Evolutionary conservation across 345 rosid species (phyloP).

Genomic region (Ailanthus altissimus): DNA sequence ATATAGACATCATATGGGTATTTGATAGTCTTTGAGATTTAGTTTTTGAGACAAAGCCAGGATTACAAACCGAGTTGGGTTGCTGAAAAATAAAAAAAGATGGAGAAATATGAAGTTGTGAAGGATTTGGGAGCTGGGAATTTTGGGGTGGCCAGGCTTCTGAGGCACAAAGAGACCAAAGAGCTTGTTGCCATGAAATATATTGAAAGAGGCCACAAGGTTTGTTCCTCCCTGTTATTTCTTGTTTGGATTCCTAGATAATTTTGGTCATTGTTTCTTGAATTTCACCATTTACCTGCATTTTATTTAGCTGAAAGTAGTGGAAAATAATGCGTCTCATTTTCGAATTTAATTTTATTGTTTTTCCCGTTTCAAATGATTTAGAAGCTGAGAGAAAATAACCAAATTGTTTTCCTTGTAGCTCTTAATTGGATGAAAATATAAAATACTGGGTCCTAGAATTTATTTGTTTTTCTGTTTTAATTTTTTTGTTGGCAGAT

Average conservation of each 20-base stretch:
- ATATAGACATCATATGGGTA: not conserved
- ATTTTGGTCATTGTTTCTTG: not conserved
- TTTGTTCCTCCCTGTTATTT: constrained; percentile 11
- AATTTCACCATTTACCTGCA: not conserved
- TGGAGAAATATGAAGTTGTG: constrained; percentile 82
- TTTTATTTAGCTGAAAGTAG: not conserved
- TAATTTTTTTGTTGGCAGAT: constrained; percentile 44
- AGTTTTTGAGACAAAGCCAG: not conserved
- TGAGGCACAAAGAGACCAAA: constrained; percentile 72
- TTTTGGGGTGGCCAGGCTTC: constrained; percentile 85
- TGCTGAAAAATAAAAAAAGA: not conserved
- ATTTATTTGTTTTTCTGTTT: not conserved
- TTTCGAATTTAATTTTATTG: not conserved
- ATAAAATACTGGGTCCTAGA: too few relatives aligned
- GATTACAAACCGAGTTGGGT: not conserved
- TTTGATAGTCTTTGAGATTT: not conserved
- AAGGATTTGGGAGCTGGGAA: constrained; percentile 90
- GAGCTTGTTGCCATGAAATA: constrained; percentile 95
- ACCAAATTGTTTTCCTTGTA: too few relatives aligned
- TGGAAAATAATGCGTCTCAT: not conserved
- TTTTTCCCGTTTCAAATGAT: not conserved
- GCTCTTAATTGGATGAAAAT: too few relatives aligned
- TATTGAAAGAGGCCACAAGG: constrained; percentile 90
- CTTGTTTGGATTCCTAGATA: not conserved
- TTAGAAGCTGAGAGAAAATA: too few relatives aligned